Conservation (phyloP, 768 basidiomycete species). For the Serendipita sp. region DNA sequence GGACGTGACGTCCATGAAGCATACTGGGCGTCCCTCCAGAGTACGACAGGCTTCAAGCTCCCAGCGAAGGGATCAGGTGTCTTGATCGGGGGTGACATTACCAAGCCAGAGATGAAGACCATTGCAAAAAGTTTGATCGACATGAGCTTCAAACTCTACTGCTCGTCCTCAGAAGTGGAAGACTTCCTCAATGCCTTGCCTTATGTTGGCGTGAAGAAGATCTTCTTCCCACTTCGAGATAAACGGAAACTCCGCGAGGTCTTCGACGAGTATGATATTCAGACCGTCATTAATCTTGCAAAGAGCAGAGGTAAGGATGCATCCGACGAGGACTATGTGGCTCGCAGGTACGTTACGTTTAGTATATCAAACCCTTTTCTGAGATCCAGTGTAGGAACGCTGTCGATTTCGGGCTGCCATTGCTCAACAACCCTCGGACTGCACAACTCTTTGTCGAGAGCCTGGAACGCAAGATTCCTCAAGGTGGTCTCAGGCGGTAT, state of each 20-base stretch:
- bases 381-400: constrained; percentile 44
- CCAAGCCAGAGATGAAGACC: constrained; percentile 68
- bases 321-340: constrained; percentile 91
- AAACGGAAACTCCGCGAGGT: constrained; percentile 90
- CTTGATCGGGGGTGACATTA: constrained; percentile 80
- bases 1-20: constrained; percentile 89
- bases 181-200: constrained; percentile 62
- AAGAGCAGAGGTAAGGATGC: constrained; percentile 57
- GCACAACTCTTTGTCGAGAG: constrained; percentile 86
- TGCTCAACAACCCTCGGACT: constrained; percentile 78
- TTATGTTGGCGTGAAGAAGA: constrained; percentile 67
- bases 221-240: constrained; percentile 92
- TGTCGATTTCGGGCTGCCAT: constrained; percentile 85
- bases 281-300: constrained; percentile 86
- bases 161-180: constrained; percentile 65
- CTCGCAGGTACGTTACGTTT: constrained; percentile 48
- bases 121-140: constrained; percentile 68
- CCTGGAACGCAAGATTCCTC: constrained; percentile 66
- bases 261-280: constrained; percentile 86
- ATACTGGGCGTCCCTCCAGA: constrained; percentile 87
- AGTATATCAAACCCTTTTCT: constrained; percentile 5
- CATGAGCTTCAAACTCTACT: constrained; percentile 92
- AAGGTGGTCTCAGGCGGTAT: constrained; percentile 63
- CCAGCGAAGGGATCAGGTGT: constrained; percentile 75
- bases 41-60: constrained; percentile 89